Conservation (phyloP, 805 yeast species). For the Candida boidinii region DNA sequence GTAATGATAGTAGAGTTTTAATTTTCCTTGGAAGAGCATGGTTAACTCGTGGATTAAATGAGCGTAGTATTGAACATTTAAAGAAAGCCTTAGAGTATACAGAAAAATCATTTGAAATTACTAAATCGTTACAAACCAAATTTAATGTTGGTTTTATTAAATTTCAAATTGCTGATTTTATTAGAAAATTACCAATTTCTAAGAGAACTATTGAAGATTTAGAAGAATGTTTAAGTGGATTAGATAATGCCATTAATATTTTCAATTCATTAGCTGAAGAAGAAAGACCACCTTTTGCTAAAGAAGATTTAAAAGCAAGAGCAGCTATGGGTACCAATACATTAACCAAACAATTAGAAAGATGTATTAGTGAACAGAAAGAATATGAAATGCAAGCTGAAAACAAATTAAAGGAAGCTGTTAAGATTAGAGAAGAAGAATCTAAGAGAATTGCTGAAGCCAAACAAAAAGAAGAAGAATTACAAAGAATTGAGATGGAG, state of each 20-base stretch:
- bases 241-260: slow-evolving; percentile 51
- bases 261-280: slow-evolving; percentile 52
- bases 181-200: slow-evolving; percentile 51
- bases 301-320: slow-evolving; percentile 74
- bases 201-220: slow-evolving; percentile 60
- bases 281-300: slow-evolving; percentile 65
- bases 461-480: slow-evolving; percentile 35
- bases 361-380: slow-evolving; percentile 63
- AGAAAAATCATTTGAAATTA: slow-evolving; percentile 40
- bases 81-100: slow-evolving; percentile 56
- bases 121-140: slow-evolving; percentile 38
- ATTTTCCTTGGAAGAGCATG: slow-evolving; percentile 82
- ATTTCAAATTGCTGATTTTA: slow-evolving; percentile 78
- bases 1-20: slow-evolving; percentile 54
- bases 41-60: slow-evolving; percentile 68
- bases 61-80: slow-evolving; percentile 54
- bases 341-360: slow-evolving; percentile 59
- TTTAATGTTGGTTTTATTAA: slow-evolving; percentile 81
- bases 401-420: slow-evolving; percentile 65
- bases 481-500: slow-evolving; percentile 37
- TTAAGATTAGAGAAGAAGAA: slow-evolving; percentile 54
- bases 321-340: slow-evolving; percentile 81
- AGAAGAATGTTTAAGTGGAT: slow-evolving; percentile 42
- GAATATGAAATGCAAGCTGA: slow-evolving; percentile 51
- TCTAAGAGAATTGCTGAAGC: slow-evolving; percentile 32